Conservation (phyloP, 208 protist genomes). For the Porcisia deanei region DNA sequence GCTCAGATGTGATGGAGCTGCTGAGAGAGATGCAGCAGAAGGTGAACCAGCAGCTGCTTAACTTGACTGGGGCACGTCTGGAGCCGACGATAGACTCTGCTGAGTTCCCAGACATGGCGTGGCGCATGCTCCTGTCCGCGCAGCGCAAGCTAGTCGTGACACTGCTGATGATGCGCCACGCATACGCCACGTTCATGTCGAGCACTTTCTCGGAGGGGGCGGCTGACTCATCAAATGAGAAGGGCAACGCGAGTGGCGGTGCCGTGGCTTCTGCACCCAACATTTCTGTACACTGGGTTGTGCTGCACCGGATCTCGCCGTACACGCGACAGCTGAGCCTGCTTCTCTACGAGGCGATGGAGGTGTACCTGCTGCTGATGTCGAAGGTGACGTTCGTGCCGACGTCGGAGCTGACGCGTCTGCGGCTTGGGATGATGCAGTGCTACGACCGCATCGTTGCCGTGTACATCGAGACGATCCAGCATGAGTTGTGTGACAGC, state of each 20-base stretch:
- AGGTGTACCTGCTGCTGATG: constrained; percentile 76
- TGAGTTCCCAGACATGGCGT: constrained; percentile 74
- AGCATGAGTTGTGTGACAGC: constrained; percentile 50
- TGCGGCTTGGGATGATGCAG: constrained; percentile 72
- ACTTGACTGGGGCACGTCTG: constrained; percentile 49
- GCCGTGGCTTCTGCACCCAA: constrained; percentile 24
- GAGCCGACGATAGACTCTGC: constrained; percentile 83
- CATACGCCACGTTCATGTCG: constrained; percentile 84
- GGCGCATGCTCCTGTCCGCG: constrained; percentile 54
- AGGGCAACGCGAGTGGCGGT: constrained; percentile 18
- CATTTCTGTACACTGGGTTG: constrained; percentile 85
- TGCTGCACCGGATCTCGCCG: constrained; percentile 77
- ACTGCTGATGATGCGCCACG: constrained; percentile 81
- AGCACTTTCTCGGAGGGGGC: constrained; percentile 42
- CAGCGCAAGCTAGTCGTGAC: constrained; percentile 66
- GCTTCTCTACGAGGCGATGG: constrained; percentile 68
- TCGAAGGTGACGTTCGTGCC: constrained; percentile 71
- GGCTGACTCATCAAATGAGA: neutral
- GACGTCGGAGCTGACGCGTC: constrained; percentile 65
- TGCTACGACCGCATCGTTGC: constrained; percentile 61
- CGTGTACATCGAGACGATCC: constrained; percentile 73
- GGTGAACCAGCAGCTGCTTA: constrained; percentile 45
- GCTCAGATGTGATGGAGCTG: constrained; percentile 41
- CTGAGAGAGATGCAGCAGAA: constrained; percentile 63
- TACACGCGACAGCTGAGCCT: constrained; percentile 66